These are phyloP conservation scores for Scedosporium boydii DNA, from an alignment of 2,329 filamentous ascomycete species.

Conservation along the genomic window DNA sequence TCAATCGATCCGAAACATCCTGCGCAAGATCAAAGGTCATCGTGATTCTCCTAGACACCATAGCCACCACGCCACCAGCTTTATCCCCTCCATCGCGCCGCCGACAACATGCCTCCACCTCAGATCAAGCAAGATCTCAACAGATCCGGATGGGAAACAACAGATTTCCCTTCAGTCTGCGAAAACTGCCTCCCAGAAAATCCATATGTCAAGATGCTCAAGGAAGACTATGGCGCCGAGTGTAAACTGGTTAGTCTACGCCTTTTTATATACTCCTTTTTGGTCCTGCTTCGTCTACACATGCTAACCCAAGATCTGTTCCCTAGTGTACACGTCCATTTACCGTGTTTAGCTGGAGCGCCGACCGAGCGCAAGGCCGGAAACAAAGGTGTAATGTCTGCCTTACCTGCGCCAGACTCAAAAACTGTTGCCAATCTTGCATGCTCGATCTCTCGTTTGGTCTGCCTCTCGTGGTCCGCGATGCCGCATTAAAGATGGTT, in stretches of 20 bases:
- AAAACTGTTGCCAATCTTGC: slow-evolving; percentile 98
- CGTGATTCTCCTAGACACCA: too few relatives aligned
- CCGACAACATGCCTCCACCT: slow-evolving; percentile 53
- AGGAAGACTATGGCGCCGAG: slow-evolving; percentile 87
- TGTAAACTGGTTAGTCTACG: slow-evolving; percentile 51
- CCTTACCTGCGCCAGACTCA: slow-evolving; percentile 89
- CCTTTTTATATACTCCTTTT: background rate
- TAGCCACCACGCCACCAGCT: too few relatives aligned
- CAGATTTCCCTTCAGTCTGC: slow-evolving; percentile 79
- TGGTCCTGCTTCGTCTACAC: too few relatives aligned
- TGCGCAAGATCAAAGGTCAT: too few relatives aligned
- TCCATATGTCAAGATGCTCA: slow-evolving; percentile 97
- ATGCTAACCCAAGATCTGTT: background rate
- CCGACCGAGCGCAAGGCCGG: slow-evolving; percentile 75
- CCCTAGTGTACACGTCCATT: slow-evolving; percentile 77
- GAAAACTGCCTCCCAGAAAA: slow-evolving; percentile 94
- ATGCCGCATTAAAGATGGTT: slow-evolving; percentile 96
- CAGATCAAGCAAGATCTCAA: slow-evolving; percentile 97
- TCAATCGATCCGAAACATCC: too few relatives aligned
- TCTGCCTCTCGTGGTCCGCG: slow-evolving; percentile 85
- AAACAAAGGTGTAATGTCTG: slow-evolving; percentile 94
- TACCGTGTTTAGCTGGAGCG: slow-evolving; percentile 91
- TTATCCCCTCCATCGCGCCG: background rate
- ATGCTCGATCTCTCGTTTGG: slow-evolving; percentile 98
- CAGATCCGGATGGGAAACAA: slow-evolving; percentile 90